These are phyloP conservation scores for Linderniella brevidens DNA, from an alignment of 257 asterid species.

Conservation along the genomic window DNA sequence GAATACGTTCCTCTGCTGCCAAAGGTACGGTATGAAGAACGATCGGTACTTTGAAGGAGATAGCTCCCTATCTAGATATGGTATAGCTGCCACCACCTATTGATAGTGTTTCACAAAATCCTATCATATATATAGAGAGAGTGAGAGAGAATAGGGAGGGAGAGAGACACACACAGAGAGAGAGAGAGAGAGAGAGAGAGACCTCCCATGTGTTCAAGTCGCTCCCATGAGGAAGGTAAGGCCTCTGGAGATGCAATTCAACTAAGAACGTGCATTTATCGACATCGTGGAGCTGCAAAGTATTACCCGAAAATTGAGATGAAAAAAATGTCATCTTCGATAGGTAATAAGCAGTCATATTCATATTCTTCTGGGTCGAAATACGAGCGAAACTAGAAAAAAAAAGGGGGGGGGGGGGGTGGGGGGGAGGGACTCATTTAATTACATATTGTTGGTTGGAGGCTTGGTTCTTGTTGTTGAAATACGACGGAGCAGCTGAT, in stretches of 20 bases:
- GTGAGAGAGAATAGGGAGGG: slow-evolving; percentile 8
- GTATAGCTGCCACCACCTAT: slow-evolving; percentile 81
- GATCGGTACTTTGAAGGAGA: slow-evolving; percentile 83
- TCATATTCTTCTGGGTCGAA: no score
- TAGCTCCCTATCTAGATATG: slow-evolving; percentile 78
- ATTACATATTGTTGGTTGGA: slow-evolving; percentile 85
- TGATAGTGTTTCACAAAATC: slow-evolving; percentile 1
- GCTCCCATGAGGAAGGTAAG: slow-evolving; percentile 65
- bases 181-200: slow-evolving; percentile 13
- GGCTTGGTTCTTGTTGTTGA: slow-evolving; percentile 83
- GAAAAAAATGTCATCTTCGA: background rate
- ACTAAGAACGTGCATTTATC: slow-evolving; percentile 72
- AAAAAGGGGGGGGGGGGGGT: slow-evolving; percentile 7
- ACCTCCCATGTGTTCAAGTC: slow-evolving; percentile 95
- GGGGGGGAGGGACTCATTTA: no score
- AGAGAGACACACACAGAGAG: slow-evolving; percentile 12
- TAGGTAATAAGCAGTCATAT: no score
- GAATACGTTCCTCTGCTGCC: slow-evolving; percentile 81
- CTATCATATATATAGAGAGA: background rate
- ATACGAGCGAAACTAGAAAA: slow-evolving; percentile 3
- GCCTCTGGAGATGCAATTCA: slow-evolving; percentile 78
- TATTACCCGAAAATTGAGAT: slow-evolving; percentile 7
- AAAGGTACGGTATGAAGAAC: slow-evolving; percentile 68
- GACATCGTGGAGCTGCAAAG: slow-evolving; percentile 48
- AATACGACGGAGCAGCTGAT: slow-evolving; percentile 75